Evolutionary conservation across 2,329 filamentous ascomycete species (phyloP).

Genomic region (Corynespora cassiicola): DNA sequence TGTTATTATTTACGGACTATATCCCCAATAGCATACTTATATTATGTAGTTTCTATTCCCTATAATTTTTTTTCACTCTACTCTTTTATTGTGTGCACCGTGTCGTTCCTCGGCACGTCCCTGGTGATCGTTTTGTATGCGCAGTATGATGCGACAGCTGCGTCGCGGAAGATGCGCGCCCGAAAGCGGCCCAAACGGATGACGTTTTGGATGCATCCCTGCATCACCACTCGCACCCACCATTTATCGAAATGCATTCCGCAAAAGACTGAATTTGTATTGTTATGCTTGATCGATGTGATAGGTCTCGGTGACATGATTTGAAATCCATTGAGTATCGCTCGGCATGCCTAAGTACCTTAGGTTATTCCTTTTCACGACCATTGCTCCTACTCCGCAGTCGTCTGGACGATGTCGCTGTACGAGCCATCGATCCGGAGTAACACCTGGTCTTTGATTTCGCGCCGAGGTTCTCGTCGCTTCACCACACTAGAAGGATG

Average conservation of each 20-base stretch:
- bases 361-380: conserved; percentile 6
- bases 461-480: conserved; percentile 10
- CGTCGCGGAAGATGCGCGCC: no score
- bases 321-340: neutral
- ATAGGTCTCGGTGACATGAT: conserved; percentile 5
- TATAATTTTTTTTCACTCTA: neutral
- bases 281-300: neutral
- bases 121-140: neutral
- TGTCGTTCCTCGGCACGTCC: neutral
- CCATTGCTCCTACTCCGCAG: conserved; percentile 1
- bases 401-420: conserved; percentile 7
- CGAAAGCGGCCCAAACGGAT: no score
- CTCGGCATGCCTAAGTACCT: neutral
- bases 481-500: conserved; percentile 28
- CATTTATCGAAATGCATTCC: no score
- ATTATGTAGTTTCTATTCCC: neutral
- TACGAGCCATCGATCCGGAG: conserved; percentile 15
- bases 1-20: neutral
- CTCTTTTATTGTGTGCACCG: neutral
- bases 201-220: no score
- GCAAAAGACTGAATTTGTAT: neutral
- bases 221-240: no score
- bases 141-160: no score
- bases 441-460: conserved; percentile 9
- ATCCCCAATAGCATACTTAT: conserved; percentile 1